Evolutionary conservation across 441 rosid species (phyloP), one percentile per base, ranked within the genome.

Genomic region (Populus hybrid): DNA sequence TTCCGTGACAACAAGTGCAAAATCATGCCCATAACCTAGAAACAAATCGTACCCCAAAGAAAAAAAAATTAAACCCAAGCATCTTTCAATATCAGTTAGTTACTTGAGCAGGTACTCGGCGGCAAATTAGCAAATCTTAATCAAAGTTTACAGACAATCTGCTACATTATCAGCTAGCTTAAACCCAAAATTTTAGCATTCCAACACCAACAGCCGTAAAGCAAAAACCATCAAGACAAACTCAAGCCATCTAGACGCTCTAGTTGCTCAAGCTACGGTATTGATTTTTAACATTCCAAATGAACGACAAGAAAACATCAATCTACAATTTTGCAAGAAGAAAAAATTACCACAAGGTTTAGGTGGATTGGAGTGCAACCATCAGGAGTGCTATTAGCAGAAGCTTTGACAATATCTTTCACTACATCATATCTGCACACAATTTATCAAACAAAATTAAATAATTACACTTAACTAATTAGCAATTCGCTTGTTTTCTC

Each of bases 301-400:
- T 71, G 34, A 53, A 77, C n/a, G 3, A 24, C 4, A 3, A 34
- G 34, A 30, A 72, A 57, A 21, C 16, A 32, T 14, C 16, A 57
- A 71, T 67, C 34, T 21, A 28, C 61, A 69, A 18, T 18, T 53
- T 16, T 18, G 61, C 61, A 26, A 30, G 4, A 30, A 30, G 30
- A 28, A 30, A 40, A 78, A 67, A 79, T 85, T 89, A 95, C 98
- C 97, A 95, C 97, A 8, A 95, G 93, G 82, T 92, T 95, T 72
- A 95, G 79, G 86, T 94, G 98, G 14, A 94, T 86, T 63, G 97
- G 97, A 78, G 82, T 82, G 81, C 99, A 95, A 23, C 88, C 92
- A 72, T 82, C 76, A 3, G 93, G 92, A 67, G 90, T 73, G 40
- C 78, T 73, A 68, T 80, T 72, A 36, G 93, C 85, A 5, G 82